Evolutionary conservation across 2,329 filamentous ascomycete species (phyloP).

Genomic region (Alternaria incomplexa): DNA sequence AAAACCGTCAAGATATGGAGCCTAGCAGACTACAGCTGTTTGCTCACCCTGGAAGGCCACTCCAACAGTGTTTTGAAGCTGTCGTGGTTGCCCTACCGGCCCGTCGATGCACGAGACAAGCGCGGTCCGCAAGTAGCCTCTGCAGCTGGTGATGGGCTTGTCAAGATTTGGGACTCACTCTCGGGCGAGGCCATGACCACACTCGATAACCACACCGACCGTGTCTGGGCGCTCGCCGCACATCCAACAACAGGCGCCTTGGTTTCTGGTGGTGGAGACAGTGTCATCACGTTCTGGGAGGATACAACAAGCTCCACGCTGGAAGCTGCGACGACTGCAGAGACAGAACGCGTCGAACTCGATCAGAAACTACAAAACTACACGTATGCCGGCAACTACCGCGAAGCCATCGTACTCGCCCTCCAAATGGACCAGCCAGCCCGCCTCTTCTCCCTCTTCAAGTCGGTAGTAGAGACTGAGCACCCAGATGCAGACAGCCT

Average conservation of each 20-base stretch:
- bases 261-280: conserved; percentile 90
- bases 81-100: conserved; percentile 73
- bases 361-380: conserved; percentile 95
- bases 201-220: conserved; percentile 94
- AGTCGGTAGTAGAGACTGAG: conserved; percentile 71
- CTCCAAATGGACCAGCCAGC: conserved; percentile 94
- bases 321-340: conserved; percentile 73
- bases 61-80: conserved; percentile 95
- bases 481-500: conserved; percentile 68
- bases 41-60: conserved; percentile 94
- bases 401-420: conserved; percentile 89
- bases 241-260: conserved; percentile 69
- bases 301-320: conserved; percentile 87
- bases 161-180: conserved; percentile 94
- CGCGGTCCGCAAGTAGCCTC: conserved; percentile 76
- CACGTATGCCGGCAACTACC: conserved; percentile 84
- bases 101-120: conserved; percentile 53
- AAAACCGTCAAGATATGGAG: conserved; percentile 97
- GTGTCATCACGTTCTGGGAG: conserved; percentile 92
- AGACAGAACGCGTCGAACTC: conserved; percentile 83
- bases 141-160: conserved; percentile 89
- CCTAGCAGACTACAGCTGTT: conserved; percentile 86
- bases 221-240: conserved; percentile 87
- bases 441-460: conserved; percentile 83
- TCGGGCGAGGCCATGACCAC: conserved; percentile 86